phyloP scores from a whole-genome alignment of 768 basidiomycete species.

The Leccinum barrowsii region DNA sequence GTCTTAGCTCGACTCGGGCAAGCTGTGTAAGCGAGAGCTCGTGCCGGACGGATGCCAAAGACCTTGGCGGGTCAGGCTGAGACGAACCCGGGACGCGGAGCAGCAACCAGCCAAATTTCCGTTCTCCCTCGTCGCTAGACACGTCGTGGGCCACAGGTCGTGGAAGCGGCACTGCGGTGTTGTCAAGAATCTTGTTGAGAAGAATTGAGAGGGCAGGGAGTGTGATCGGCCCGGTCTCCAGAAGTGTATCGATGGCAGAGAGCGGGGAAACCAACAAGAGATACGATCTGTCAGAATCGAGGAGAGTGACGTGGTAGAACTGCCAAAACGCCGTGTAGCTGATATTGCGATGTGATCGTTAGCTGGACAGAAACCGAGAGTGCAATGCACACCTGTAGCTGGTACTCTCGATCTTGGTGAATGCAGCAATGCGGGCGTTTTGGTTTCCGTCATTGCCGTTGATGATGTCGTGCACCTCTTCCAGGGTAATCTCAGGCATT shows the following conservation, averaged over 20 bases:
- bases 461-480: conserved; percentile 32
- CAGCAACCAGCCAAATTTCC: conserved; percentile 23
- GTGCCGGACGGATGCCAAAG: conserved; percentile 38
- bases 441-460: conserved; percentile 19
- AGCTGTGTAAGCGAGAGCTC: conserved; percentile 36
- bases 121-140: conserved; percentile 26
- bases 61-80: conserved; percentile 28
- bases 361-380: background rate
- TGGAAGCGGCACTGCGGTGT: conserved; percentile 50
- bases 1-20: conserved; percentile 51
- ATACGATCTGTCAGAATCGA: conserved; percentile 23
- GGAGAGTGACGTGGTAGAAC: conserved; percentile 28
- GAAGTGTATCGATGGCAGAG: conserved; percentile 5
- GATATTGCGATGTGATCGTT: background rate
- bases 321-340: conserved; percentile 27
- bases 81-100: conserved; percentile 36
- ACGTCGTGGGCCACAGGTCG: conserved; percentile 45
- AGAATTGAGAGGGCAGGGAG: conserved; percentile 36
- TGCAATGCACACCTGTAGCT: conserved; percentile 30
- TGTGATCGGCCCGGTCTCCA: conserved; percentile 21
- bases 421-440: conserved; percentile 9
- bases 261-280: conserved; percentile 24
- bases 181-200: conserved; percentile 38
- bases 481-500: conserved; percentile 18
- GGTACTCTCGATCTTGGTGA: conserved; percentile 22